Base-by-base conservation (phyloP, 2,329 filamentous ascomycete species). In the Aureobasidium zeae region DNA sequence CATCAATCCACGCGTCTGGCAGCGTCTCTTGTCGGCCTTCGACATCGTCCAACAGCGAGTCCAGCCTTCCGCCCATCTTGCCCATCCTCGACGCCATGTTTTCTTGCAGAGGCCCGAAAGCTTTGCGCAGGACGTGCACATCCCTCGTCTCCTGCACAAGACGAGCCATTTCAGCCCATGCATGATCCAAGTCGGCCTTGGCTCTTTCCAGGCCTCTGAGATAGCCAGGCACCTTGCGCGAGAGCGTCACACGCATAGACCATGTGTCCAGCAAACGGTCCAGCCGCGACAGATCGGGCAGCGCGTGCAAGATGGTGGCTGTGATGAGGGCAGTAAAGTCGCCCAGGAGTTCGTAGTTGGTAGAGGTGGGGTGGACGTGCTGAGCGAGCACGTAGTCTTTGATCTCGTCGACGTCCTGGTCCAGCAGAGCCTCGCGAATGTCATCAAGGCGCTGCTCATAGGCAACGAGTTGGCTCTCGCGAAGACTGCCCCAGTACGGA, bases 251-350 rank as follows among this genome's bases (percentile, higher is more conserved):
- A 15, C 91, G 81, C 29, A 83, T 72, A 19, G 73, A 79, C 91
- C 91, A 98, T 2, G 73, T 73, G 45, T 79, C 76, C 37, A 96
- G 68, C n/a, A 93, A 64, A 7, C 74, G 73, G 44, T 77, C 79
- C 16, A 98, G 64, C 44, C 74, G 79, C 8, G 86, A 82, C 30
- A 95, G 66, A 47, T 83, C 81, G 1, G 91, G 91, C 15, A 98
- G 71, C 3, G 86, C 79, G 57, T 91, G 85, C n/a, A 98, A 66
- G 13, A 94, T 83, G 24, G 89, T 94, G 20, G 88, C 85, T 1
- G 91, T 95, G 45, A 96, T 76, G 34, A 96, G 74, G 17, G 89
- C 86, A 7, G 86, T 88, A 55, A 94, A 78, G 61, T 96, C 91
- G 54, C 91, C 87, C 70, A 96, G 77, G 48, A 51, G 53, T 63